phyloP scores from a whole-genome alignment of 2,329 filamentous ascomycete species.

The Bimuria novae-zelandiae region DNA sequence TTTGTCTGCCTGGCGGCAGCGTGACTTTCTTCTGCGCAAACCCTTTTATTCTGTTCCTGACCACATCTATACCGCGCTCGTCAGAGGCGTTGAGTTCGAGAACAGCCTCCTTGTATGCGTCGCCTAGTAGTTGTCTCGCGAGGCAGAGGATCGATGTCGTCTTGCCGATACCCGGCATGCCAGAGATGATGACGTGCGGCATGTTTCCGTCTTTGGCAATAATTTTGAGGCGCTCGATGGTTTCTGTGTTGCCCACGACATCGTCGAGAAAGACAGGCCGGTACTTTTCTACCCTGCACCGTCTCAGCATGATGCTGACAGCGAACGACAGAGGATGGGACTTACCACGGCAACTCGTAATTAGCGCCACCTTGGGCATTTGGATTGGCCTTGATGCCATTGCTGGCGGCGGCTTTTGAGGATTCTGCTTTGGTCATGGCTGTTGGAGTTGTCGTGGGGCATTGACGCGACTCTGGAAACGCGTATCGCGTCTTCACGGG shows the following conservation, averaged over 20 bases:
- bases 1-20: conserved; percentile 85
- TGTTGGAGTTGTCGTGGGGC: conserved; percentile 18
- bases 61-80: conserved; percentile 96
- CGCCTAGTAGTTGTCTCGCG: conserved; percentile 86
- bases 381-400: conserved; percentile 49
- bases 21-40: conserved; percentile 99
- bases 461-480: conserved; percentile 38
- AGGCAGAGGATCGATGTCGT: conserved; percentile 94
- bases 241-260: conserved; percentile 96
- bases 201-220: conserved; percentile 99
- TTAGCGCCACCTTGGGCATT: conserved; percentile 48
- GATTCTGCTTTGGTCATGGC: conserved; percentile 56
- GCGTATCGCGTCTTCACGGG: conserved; percentile 31
- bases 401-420: conserved; percentile 52
- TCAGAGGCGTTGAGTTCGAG: conserved; percentile 96
- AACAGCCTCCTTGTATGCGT: conserved; percentile 96
- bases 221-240: conserved; percentile 95
- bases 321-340: conserved; percentile 1
- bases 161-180: conserved; percentile 98
- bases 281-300: conserved; percentile 92
- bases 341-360: conserved; percentile 81
- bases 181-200: conserved; percentile 99
- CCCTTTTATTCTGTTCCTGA: conserved; percentile 95
- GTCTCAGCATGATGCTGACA: conserved; percentile 16
- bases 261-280: conserved; percentile 93